Evolutionary conservation across 139 green algal species (phyloP).

Genomic region (Chlamydomonas eustigma): DNA sequence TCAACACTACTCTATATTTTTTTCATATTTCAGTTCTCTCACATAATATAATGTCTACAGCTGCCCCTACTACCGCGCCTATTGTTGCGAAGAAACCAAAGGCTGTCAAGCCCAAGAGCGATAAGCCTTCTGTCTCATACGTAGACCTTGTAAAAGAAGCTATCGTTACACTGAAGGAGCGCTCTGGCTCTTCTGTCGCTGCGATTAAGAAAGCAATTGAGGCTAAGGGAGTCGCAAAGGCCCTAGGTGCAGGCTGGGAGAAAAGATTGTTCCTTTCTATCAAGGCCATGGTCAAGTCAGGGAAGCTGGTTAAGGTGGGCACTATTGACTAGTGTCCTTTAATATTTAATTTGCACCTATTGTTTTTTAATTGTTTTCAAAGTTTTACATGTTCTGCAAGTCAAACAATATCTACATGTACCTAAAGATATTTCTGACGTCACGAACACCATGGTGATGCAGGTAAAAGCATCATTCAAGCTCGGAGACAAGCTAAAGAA

Average conservation of each 20-base stretch:
- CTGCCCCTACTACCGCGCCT: background rate
- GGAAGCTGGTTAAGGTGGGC: conserved; percentile 8
- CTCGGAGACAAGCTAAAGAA: conserved; percentile 34
- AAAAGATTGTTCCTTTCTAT: background rate
- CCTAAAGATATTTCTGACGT: no score
- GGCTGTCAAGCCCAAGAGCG: conserved; percentile 17
- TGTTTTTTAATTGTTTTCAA: no score
- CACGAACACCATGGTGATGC: no score
- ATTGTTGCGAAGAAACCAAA: conserved; percentile 3
- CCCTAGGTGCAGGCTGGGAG: background rate
- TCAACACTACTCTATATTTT: no score
- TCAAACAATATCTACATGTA: no score
- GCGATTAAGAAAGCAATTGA: conserved; percentile 46
- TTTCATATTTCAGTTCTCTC: no score
- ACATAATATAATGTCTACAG: conserved; percentile 20
- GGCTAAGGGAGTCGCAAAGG: background rate
- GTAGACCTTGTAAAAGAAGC: conserved; percentile 48
- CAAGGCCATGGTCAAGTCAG: conserved; percentile 10
- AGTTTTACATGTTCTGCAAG: no score
- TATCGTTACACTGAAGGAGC: conserved; percentile 50
- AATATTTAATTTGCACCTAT: no score
- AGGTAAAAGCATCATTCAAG: conserved; percentile 32
- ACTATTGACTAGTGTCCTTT: no score
- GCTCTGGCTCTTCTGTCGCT: conserved; percentile 27
- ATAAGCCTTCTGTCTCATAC: conserved; percentile 28